A percentile compares a stretch with the other conserved stretches of the same genome.
Evolutionary conservation across 148 eudicot genomes (phyloP).

Genomic region (Chenopodium berlandieri): DNA sequence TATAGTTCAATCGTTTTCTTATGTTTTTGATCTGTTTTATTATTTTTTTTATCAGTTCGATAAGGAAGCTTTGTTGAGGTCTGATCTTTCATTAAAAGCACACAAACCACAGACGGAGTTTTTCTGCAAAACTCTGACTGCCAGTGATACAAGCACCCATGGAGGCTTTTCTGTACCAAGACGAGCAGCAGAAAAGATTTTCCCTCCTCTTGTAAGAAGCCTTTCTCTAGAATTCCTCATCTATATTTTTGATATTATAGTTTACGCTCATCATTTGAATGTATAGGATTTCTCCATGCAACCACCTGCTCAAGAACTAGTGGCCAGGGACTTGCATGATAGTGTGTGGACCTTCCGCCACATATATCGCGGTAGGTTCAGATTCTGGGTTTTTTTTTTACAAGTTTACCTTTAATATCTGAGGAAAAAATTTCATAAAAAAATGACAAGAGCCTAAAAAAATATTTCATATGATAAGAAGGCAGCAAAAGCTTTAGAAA

Average conservation of each 20-base stretch:
- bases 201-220: constrained; percentile 79
- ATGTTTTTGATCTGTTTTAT: background rate
- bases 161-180: constrained; percentile 99
- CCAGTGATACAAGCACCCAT: constrained; percentile 99
- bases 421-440: background rate
- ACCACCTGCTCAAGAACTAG: constrained; percentile 97
- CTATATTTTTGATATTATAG: background rate
- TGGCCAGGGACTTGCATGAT: constrained; percentile 92
- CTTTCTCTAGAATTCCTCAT: background rate
- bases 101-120: constrained; percentile 89
- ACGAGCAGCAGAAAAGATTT: constrained; percentile 93
- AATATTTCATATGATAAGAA: background rate
- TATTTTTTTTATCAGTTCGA: constrained; percentile 64
- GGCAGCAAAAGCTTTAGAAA: background rate
- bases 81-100: constrained; percentile 78
- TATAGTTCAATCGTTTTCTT: background rate
- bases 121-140: constrained; percentile 96
- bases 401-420: background rate
- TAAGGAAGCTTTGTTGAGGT: constrained; percentile 83
- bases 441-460: background rate
- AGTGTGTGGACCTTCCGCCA: constrained; percentile 92
- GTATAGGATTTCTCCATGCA: constrained; percentile 83
- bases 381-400: background rate
- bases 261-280: constrained; percentile 20
- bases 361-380: constrained; percentile 81